Conservation (phyloP, 805 yeast genomes). For the Candida corydali region DNA sequence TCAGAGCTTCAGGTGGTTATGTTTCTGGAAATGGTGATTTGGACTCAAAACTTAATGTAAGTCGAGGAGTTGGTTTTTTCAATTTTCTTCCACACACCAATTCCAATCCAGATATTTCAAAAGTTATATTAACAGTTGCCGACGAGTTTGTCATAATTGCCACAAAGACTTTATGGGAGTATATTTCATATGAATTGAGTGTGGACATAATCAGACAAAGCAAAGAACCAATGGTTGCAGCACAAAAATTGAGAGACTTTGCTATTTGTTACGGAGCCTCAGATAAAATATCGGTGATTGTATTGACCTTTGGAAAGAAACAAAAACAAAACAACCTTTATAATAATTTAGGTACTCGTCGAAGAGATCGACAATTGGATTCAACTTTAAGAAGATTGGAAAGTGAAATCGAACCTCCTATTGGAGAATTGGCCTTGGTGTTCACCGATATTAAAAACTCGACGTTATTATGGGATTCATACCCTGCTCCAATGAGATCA, state of each 20-base stretch:
- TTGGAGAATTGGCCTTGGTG: constrained; percentile 90
- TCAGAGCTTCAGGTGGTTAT: constrained; percentile 87
- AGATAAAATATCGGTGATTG: constrained; percentile 77
- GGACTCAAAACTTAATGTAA: constrained; percentile 77
- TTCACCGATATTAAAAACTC: constrained; percentile 97
- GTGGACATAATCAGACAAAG: constrained; percentile 86
- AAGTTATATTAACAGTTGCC: constrained; percentile 53
- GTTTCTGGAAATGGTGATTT: constrained; percentile 81
- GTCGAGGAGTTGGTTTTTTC: constrained; percentile 90
- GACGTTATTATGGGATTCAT: constrained; percentile 88
- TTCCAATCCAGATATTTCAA: constrained; percentile 78
- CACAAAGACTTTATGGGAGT: constrained; percentile 81
- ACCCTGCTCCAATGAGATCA: constrained; percentile 91
- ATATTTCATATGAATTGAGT: constrained; percentile 75
- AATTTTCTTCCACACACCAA: constrained; percentile 82
- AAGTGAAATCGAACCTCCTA: constrained; percentile 91
- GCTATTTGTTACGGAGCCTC: constrained; percentile 89
- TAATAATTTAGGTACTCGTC: constrained; percentile 39
- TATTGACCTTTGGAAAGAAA: constrained; percentile 62
- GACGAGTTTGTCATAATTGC: constrained; percentile 86
- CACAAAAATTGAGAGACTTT: constrained; percentile 88
- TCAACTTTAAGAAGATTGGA: constrained; percentile 77
- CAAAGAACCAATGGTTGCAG: constrained; percentile 84
- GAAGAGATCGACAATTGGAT: constrained; percentile 48
- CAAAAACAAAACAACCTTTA: constrained; percentile 29